Base-by-base conservation (phyloP, 2,329 filamentous ascomycete genomes). In the Phaeomoniella chlamydospora region DNA sequence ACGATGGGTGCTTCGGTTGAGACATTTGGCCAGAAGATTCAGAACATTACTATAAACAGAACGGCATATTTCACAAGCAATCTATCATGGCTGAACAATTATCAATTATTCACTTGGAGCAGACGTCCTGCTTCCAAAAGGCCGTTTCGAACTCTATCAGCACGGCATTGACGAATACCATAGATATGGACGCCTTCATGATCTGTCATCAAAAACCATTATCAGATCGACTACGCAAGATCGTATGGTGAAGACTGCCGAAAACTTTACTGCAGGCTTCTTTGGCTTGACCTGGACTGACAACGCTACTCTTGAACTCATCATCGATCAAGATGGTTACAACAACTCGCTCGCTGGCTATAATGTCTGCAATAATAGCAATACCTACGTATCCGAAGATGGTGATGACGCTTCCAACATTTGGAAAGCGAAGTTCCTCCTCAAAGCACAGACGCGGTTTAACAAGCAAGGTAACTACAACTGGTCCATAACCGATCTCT, bases 261-360 rank as follows among this genome's bases (percentile, higher is more conserved):
- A 86, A 54, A 80, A 86, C 54, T 86, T 84, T 56, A 59, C 85
- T 50, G 77, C 80, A 4, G 81, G 81, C 0, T 86, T 86, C 59
- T 86, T 86, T 49, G 80, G 80, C 1, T 65, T 84, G 0, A 70
- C 78, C 33, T 86, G 80, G 80, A 67, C 74, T 1, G 67, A 74
- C 18, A 81, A 84, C 49, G 79, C 69, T 4, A 82, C 75, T 0
- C 67, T 84, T n/a, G 74, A 83, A 46, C 64, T 80, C 11, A 75
- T 80, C 9, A 80, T 84, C 29, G 80, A 86, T 48, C 57, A 64
- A 12, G 48, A 50, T 2, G 62, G 62, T 2, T 79, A 72, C 53
- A 85, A 85, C 56, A 84, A 83, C 50, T 80, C 76, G 1, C 61
- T 83, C 4, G 76, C 77, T 2, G 79, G 78, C 1, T 75, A 76